Percentiles rank a stretch among this genome's conserved stretches.
Evolutionary conservation across 2,329 filamentous ascomycete species (phyloP).

Genomic region (Fusarium sp.): DNA sequence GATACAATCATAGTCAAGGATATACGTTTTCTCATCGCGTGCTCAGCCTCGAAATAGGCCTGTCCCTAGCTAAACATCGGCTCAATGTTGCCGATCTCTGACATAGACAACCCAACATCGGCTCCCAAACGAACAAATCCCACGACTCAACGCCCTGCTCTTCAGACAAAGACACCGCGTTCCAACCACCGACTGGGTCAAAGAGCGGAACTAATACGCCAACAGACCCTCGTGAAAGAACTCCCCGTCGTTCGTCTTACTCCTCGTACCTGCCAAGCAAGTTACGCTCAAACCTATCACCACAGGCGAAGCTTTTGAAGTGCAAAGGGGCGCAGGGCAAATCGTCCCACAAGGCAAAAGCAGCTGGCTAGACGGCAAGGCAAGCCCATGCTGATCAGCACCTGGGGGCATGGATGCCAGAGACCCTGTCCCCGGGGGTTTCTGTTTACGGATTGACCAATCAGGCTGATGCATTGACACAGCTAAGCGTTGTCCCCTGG

Average conservation of each 20-base stretch:
- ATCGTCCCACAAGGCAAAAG: conserved; percentile 21
- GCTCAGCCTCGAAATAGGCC: conserved; percentile 24
- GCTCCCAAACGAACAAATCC: neutral
- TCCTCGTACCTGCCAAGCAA: conserved; percentile 20
- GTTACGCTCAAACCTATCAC: conserved; percentile 10
- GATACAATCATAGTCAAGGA: conserved; percentile 4
- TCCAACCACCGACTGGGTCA: neutral
- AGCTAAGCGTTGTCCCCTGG: neutral
- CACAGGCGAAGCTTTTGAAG: conserved; percentile 9
- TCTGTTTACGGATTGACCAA: conserved; percentile 23
- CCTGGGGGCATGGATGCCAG: conserved; percentile 11
- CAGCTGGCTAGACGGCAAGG: neutral
- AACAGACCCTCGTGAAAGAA: neutral
- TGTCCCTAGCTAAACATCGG: conserved; percentile 12
- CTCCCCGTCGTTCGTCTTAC: neutral
- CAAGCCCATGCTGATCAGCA: conserved; percentile 15
- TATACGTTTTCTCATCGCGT: conserved; percentile 14
- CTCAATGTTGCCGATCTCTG: conserved; percentile 20
- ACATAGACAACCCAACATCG: neutral
- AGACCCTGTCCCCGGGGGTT: conserved; percentile 14
- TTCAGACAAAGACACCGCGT: conserved; percentile 9
- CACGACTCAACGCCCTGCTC: conserved; percentile 4
- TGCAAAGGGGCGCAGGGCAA: neutral
- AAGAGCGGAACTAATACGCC: neutral
- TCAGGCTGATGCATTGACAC: neutral